Conservation (phyloP, 2,329 filamentous ascomycete species). For the Sclerotinia glacialis region DNA sequence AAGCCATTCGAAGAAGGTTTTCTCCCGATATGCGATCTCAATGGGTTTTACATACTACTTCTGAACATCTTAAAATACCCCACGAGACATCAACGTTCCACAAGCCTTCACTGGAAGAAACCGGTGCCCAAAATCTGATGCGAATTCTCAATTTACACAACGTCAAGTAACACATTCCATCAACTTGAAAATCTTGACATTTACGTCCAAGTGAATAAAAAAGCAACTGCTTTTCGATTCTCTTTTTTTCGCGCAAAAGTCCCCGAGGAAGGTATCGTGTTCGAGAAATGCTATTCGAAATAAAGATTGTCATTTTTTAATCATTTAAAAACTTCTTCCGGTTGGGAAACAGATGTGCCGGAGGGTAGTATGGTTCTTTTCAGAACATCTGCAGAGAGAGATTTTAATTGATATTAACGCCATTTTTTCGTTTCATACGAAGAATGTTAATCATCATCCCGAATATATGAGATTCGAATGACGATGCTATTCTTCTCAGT, state of each 20-base stretch:
- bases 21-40: conserved; percentile 35
- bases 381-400: neutral
- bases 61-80: conserved; percentile 29
- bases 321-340: neutral
- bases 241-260: neutral
- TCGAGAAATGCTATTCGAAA: neutral
- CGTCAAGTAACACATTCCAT: conserved; percentile 25
- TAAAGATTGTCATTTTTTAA: neutral
- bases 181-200: neutral
- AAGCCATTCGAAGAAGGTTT: conserved; percentile 36
- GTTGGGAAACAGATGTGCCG: too few relatives aligned
- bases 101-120: conserved; percentile 30
- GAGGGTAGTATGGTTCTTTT: neutral
- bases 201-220: neutral
- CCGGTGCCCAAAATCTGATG: conserved; percentile 36
- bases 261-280: neutral
- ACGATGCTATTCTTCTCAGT: too few relatives aligned
- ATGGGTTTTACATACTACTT: conserved; percentile 31
- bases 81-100: too few relatives aligned
- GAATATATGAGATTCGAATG: neutral
- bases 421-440: neutral
- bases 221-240: neutral
- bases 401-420: neutral
- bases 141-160: conserved; percentile 39
- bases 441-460: neutral